A percentile compares a stretch with the other conserved stretches of the same genome.
These are phyloP conservation scores for Cubamyces lactineus DNA, from an alignment of 768 basidiomycete species.

Conservation along the genomic window DNA sequence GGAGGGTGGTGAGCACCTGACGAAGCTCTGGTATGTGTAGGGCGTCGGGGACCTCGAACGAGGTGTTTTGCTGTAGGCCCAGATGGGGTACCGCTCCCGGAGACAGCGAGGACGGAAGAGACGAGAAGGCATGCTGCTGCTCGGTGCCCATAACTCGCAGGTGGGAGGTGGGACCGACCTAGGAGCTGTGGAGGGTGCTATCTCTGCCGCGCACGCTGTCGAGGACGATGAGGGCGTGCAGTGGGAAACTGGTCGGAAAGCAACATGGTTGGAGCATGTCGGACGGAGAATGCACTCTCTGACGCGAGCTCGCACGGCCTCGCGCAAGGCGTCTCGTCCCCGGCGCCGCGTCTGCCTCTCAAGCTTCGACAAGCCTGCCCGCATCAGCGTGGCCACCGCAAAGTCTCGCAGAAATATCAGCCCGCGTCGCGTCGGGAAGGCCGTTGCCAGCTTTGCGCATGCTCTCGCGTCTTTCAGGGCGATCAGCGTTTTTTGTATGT, in stretches of 20 bases:
- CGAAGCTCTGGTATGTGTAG: conserved; percentile 13
- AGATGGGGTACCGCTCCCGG: neutral
- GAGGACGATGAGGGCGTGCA: conserved; percentile 13
- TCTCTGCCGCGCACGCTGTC: neutral
- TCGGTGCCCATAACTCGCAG: too few species aligned
- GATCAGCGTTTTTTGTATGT: conserved; percentile 4
- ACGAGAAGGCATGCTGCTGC: conserved; percentile 10
- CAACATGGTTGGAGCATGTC: conserved; percentile 9
- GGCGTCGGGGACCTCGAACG: neutral
- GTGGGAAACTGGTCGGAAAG: conserved; percentile 6
- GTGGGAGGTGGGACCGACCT: too few species aligned
- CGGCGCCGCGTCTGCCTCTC: neutral
- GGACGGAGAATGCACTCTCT: conserved; percentile 12
- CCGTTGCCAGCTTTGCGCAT: neutral
- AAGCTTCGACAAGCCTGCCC: too few species aligned
- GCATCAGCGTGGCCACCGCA: too few species aligned
- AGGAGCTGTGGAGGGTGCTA: too few species aligned
- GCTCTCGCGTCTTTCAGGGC: conserved; percentile 4
- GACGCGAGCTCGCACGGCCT: conserved; percentile 10
- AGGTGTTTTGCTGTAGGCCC: neutral
- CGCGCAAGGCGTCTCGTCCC: conserved; percentile 3
- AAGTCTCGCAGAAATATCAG: too few species aligned
- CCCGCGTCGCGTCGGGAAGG: too few species aligned
- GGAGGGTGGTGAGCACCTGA: conserved; percentile 18
- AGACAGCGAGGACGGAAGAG: neutral